These are phyloP conservation scores for Botrytis squamosa DNA, from an alignment of 2,329 filamentous ascomycete species.

Conservation along the genomic window DNA sequence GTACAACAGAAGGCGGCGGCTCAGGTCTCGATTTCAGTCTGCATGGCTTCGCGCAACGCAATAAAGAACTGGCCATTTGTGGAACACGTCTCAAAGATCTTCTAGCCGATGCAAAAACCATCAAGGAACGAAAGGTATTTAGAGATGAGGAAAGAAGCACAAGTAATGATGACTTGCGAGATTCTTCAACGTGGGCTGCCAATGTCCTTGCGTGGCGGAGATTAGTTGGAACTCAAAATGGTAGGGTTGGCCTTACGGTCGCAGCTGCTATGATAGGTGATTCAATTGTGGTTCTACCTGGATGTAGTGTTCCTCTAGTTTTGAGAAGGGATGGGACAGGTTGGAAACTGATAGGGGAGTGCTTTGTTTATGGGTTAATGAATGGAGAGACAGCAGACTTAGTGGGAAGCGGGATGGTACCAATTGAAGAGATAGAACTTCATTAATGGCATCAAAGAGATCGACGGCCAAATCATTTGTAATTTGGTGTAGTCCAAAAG, in stretches of 20 bases:
- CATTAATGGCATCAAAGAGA: not conserved
- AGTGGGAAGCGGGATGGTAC: not conserved
- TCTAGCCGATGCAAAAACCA: constrained; percentile 1
- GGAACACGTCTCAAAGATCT: constrained; percentile 11
- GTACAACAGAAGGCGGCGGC: constrained; percentile 3
- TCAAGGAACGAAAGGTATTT: constrained; percentile 2
- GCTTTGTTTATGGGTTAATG: constrained; percentile 27
- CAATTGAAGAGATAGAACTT: not conserved
- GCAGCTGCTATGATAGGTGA: constrained; percentile 9
- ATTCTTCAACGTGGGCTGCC: constrained; percentile 15
- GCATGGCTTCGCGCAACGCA: not conserved
- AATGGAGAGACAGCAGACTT: constrained; percentile 23
- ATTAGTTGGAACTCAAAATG: constrained; percentile 6
- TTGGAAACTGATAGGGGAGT: constrained; percentile 24
- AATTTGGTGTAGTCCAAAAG: not conserved
- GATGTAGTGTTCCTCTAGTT: constrained; percentile 17
- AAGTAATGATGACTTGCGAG: constrained; percentile 3
- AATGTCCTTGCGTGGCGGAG: constrained; percentile 21
- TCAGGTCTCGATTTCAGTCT: constrained; percentile 10
- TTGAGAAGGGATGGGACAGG: not conserved
- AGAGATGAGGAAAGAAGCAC: constrained; percentile 2
- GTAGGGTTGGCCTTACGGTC: constrained; percentile 7
- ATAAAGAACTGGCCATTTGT: constrained; percentile 1
- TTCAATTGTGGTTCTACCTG: constrained; percentile 5
- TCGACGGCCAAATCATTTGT: not conserved